A percentile compares a stretch with the other conserved stretches of the same genome.
These are phyloP conservation scores for Tagetes patula DNA, from an alignment of 129 eudicot genomes.

Conservation along the genomic window DNA sequence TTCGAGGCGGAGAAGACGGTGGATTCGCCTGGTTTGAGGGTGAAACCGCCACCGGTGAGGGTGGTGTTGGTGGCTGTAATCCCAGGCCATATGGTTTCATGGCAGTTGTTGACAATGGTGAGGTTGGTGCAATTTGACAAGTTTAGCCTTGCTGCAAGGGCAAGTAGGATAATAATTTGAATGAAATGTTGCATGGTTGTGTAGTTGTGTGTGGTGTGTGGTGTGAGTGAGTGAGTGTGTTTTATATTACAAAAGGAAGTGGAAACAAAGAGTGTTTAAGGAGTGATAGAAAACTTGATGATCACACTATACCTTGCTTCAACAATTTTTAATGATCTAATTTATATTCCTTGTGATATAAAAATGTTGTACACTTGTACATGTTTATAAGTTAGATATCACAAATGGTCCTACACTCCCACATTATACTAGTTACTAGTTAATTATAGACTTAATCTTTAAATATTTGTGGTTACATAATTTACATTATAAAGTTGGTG, in stretches of 20 bases:
- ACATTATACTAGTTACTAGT: not conserved
- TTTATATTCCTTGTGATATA: constrained; percentile 26
- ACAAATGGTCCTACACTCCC: not conserved
- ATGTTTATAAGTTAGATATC: not conserved
- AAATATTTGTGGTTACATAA: not conserved
- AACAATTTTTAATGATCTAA: constrained; percentile 20
- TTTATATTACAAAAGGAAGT: constrained; percentile 25
- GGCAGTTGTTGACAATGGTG: constrained; percentile 57
- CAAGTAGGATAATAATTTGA: constrained; percentile 21
- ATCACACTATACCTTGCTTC: constrained; percentile 39
- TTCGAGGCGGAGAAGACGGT: constrained; percentile 43
- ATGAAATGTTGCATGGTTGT: constrained; percentile 14
- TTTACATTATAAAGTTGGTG: too few relatives aligned
- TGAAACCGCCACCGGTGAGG: constrained; percentile 42
- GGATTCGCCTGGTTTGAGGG: constrained; percentile 45
- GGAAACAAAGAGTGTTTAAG: constrained; percentile 32
- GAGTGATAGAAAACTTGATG: constrained; percentile 33
- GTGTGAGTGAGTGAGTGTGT: constrained; percentile 11
- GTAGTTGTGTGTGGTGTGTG: not conserved
- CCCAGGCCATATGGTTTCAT: constrained; percentile 66
- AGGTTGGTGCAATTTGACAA: constrained; percentile 40
- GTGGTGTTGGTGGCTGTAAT: constrained; percentile 48
- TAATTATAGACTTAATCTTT: not conserved
- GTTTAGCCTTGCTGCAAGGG: constrained; percentile 29
- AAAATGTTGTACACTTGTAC: constrained; percentile 44